A percentile compares a stretch with the other conserved stretches of the same genome.
These are phyloP conservation scores for Daldinia grandis DNA, from an alignment of 495 filamentous ascomycete genomes.

Conservation along the genomic window DNA sequence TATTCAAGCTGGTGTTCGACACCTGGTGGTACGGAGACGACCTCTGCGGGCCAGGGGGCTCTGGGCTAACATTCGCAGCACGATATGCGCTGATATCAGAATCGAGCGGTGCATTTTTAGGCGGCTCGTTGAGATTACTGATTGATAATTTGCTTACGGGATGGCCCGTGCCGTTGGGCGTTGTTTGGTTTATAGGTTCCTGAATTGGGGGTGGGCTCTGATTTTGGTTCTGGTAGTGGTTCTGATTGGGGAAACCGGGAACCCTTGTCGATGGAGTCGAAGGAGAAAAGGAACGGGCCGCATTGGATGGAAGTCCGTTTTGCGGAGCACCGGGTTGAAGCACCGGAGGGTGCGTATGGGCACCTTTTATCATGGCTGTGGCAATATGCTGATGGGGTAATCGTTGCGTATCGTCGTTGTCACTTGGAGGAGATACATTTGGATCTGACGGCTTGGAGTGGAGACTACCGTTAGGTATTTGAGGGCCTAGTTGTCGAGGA, in stretches of 20 bases:
- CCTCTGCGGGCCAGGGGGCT: slow-evolving; percentile 27
- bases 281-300: slow-evolving; percentile 11
- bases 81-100: slow-evolving; percentile 45
- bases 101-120: slow-evolving; percentile 28
- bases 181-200: slow-evolving; percentile 26
- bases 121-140: not conserved
- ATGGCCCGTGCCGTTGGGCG: slow-evolving; percentile 22
- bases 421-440: slow-evolving; percentile 28
- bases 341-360: not conserved
- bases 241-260: not conserved
- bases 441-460: slow-evolving; percentile 22
- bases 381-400: slow-evolving; percentile 39
- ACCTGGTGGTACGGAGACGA: slow-evolving; percentile 40
- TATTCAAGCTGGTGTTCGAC: slow-evolving; percentile 33
- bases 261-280: not conserved
- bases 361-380: slow-evolving; percentile 34
- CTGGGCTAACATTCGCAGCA: slow-evolving; percentile 46
- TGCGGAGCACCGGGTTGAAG: slow-evolving; percentile 14
- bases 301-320: not conserved
- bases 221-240: not conserved
- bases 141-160: slow-evolving; percentile 34
- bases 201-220: slow-evolving; percentile 8
- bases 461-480: not conserved
- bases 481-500: not conserved
- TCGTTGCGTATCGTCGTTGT: slow-evolving; percentile 17